phyloP scores from a whole-genome alignment of 2,329 filamentous ascomycete genomes.

The Trichoderma gracile region DNA sequence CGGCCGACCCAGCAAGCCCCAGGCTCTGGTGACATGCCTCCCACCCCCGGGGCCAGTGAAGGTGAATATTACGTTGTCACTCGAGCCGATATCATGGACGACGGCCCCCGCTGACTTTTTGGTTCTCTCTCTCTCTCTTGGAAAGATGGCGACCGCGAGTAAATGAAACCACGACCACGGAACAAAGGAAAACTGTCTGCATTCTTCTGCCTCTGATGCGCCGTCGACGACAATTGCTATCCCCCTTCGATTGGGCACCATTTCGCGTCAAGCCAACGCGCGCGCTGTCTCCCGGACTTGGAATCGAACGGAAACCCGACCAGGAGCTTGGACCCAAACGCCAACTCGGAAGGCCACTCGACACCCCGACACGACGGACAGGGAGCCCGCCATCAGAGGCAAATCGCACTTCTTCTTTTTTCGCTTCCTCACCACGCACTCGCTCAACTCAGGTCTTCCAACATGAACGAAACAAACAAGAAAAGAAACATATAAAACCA shows the following conservation, averaged over 20 bases:
- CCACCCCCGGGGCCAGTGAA: constrained; percentile 62
- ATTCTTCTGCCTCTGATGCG: constrained; percentile 1
- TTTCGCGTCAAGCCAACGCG: background rate
- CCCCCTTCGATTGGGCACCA: background rate
- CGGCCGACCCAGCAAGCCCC: constrained; percentile 54
- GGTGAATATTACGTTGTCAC: constrained; percentile 55
- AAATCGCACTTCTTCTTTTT: background rate
- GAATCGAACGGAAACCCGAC: background rate
- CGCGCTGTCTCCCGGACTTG: background rate
- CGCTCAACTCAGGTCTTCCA: background rate
- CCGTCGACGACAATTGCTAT: constrained; percentile 7
- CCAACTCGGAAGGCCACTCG: background rate
- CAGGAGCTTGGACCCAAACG: background rate
- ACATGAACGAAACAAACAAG: too few species aligned
- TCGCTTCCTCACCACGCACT: background rate
- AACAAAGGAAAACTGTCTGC: background rate
- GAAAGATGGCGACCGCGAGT: constrained; percentile 44
- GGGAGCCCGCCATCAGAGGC: background rate
- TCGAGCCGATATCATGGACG: constrained; percentile 35
- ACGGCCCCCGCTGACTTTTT: constrained; percentile 37
- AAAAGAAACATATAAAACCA: too few species aligned
- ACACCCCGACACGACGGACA: background rate
- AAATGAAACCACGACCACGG: constrained; percentile 24
- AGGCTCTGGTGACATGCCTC: constrained; percentile 58
- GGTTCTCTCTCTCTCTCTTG: constrained; percentile 27